Evolutionary conservation across 345 rosid species (phyloP).

Genomic region (Angophora floribunda): DNA sequence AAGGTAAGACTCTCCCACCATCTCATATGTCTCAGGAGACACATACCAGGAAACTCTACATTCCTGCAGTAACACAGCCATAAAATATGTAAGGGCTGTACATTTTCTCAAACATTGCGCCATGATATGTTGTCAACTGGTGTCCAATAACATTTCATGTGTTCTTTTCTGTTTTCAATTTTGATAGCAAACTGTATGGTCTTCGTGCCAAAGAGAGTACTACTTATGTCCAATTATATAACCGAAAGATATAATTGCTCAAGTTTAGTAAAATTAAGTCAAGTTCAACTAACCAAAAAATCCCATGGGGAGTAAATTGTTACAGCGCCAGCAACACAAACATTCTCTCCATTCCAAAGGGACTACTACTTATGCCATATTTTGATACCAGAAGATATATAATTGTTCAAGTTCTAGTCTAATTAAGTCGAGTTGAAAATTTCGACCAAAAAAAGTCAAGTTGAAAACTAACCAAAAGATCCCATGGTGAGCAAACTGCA

Average conservation of each 20-base stretch:
- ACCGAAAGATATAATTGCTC: background rate
- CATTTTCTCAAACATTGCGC: background rate
- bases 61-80: background rate
- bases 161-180: background rate
- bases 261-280: background rate
- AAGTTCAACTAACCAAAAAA: background rate
- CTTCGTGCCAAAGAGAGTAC: background rate
- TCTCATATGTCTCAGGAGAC: background rate
- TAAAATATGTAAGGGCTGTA: background rate
- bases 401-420: background rate
- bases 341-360: background rate
- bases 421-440: constrained; percentile 1
- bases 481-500: constrained; percentile 90
- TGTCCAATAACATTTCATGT: background rate
- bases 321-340: background rate
- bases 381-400: background rate
- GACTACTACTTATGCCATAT: background rate
- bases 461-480: constrained; percentile 66
- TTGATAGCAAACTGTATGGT: background rate
- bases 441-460: constrained; percentile 40
- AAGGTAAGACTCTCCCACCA: background rate
- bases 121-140: background rate
- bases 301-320: background rate
- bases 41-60: background rate
- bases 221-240: background rate